A percentile compares a stretch with the other conserved stretches of the same genome.
phyloP scores from a whole-genome alignment of 805 yeast genomes.

The Maudiozyma bulderi region DNA sequence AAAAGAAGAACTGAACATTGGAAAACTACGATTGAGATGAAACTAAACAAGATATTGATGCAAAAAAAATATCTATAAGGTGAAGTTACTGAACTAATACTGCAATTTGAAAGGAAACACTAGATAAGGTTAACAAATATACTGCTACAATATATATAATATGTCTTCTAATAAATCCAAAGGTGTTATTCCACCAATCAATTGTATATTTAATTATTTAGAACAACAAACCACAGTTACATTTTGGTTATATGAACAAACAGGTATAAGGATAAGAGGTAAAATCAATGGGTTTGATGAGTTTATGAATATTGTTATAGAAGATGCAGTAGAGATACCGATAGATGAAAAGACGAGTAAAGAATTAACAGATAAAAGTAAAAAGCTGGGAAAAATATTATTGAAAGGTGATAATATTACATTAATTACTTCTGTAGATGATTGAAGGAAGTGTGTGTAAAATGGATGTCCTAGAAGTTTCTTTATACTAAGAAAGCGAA shows the following conservation, averaged over 20 bases:
- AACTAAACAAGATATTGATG: too few species aligned
- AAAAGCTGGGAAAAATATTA: constrained; percentile 61
- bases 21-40: too few species aligned
- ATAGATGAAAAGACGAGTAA: constrained; percentile 34
- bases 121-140: too few species aligned
- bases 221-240: constrained; percentile 74
- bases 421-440: constrained; percentile 40
- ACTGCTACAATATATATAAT: neutral
- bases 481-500: too few species aligned
- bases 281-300: constrained; percentile 90
- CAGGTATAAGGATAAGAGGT: constrained; percentile 68
- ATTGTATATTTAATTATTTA: constrained; percentile 74
- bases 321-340: constrained; percentile 55
- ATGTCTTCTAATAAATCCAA: constrained; percentile 18
- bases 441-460: neutral
- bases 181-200: constrained; percentile 77
- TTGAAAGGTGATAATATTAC: constrained; percentile 93
- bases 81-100: too few species aligned
- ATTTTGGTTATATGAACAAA: constrained; percentile 86
- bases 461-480: too few species aligned
- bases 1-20: too few species aligned
- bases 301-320: constrained; percentile 78
- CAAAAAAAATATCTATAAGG: too few species aligned
- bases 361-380: constrained; percentile 21
- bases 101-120: too few species aligned